phyloP scores from a whole-genome alignment of 2,329 filamentous ascomycete genomes.

The Pseudonectria buxi region DNA sequence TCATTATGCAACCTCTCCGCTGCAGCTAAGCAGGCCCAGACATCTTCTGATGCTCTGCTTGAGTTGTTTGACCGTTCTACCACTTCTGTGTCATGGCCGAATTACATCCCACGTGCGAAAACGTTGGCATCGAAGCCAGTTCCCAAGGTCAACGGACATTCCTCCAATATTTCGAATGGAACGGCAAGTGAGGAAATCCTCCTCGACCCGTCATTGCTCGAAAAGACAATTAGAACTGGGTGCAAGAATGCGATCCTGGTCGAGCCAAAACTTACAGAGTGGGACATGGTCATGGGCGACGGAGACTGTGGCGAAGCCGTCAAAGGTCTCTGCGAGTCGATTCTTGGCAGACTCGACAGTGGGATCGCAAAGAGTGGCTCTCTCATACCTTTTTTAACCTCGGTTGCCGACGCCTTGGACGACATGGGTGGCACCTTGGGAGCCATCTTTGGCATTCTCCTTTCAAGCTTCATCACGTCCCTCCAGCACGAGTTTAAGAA shows the following conservation, averaged over 20 bases:
- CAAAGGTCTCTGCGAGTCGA: constrained; percentile 21
- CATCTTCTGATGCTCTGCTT: constrained; percentile 31
- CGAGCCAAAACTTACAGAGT: constrained; percentile 25
- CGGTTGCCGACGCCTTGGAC: constrained; percentile 42
- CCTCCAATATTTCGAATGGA: no score
- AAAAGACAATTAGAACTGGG: constrained; percentile 2
- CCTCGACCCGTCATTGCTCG: no score
- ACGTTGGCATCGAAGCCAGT: no score
- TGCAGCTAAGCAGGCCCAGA: constrained; percentile 20
- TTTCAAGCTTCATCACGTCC: constrained; percentile 39
- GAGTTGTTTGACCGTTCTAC: constrained; percentile 43
- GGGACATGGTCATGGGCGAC: constrained; percentile 26
- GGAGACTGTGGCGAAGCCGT: constrained; percentile 25
- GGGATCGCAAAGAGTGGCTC: constrained; percentile 24
- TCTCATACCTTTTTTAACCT: constrained; percentile 21
- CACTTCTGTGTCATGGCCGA: constrained; percentile 44
- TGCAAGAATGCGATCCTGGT: constrained; percentile 29
- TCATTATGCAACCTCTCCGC: constrained; percentile 44
- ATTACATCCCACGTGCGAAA: constrained; percentile 9
- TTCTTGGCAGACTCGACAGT: constrained; percentile 22
- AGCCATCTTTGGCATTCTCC: constrained; percentile 25
- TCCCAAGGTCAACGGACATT: no score
- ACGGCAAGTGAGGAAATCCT: no score
- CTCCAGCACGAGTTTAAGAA: constrained; percentile 13
- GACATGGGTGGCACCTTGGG: constrained; percentile 32